phyloP scores from a whole-genome alignment of 1,284 basidiomycete species.

The Neolentinus lepideus region DNA sequence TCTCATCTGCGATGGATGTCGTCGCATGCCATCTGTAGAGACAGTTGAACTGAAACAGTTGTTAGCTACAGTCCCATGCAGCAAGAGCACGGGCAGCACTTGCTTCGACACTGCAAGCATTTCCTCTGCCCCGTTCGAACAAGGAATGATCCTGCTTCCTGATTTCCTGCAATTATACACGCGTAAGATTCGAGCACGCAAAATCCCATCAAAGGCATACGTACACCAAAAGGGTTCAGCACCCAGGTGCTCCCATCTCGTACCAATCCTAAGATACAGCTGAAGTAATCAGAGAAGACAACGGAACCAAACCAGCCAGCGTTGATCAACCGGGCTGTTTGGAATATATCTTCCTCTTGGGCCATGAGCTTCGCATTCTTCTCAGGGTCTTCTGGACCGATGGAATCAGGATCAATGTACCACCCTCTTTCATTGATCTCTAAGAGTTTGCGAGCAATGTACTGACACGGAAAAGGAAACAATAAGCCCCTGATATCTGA shows the following conservation, averaged over 20 bases:
- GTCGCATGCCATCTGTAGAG: conserved; percentile 81
- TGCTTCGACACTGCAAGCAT: conserved; percentile 71
- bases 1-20: conserved; percentile 59
- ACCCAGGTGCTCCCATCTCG: conserved; percentile 66
- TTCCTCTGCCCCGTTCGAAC: conserved; percentile 71
- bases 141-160: conserved; percentile 49
- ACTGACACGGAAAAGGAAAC: conserved; percentile 32
- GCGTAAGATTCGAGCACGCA: conserved; percentile 2
- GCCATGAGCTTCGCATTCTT: conserved; percentile 29
- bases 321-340: conserved; percentile 72
- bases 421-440: conserved; percentile 71
- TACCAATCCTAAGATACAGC: conserved; percentile 65
- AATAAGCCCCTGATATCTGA: background rate
- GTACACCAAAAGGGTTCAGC: conserved; percentile 57
- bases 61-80: background rate
- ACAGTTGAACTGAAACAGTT: conserved; percentile 62
- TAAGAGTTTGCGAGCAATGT: conserved; percentile 71
- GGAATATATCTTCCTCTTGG: conserved; percentile 82
- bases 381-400: conserved; percentile 23
- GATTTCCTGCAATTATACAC: conserved; percentile 45
- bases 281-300: conserved; percentile 75
- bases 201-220: conserved; percentile 11
- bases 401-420: conserved; percentile 42
- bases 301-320: conserved; percentile 69
- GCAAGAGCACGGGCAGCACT: conserved; percentile 10